Evolutionary conservation across 768 basidiomycete species (phyloP).

Genomic region (Trametes cubensis): DNA sequence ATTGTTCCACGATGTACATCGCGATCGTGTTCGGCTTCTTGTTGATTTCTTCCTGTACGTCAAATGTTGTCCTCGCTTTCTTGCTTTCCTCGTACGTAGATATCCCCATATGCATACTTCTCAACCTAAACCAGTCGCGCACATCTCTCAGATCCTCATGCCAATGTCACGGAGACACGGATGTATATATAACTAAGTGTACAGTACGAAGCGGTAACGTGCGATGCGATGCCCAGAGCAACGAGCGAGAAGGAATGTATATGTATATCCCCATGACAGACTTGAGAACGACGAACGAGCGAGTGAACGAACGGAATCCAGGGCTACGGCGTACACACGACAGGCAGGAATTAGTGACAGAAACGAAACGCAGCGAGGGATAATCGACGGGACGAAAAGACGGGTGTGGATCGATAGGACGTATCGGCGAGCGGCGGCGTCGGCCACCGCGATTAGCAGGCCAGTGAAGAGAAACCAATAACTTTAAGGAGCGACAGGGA

Average conservation of each 20-base stretch:
- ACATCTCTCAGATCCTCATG: not conserved
- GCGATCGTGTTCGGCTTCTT: too few relatives aligned
- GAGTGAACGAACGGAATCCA: slow-evolving; percentile 16
- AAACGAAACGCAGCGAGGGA: not conserved
- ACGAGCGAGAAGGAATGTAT: slow-evolving; percentile 13
- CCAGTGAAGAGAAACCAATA: slow-evolving; percentile 10
- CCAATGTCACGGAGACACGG: not conserved
- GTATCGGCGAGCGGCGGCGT: not conserved
- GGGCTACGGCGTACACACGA: slow-evolving; percentile 13
- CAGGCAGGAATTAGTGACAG: not conserved
- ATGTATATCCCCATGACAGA: slow-evolving; percentile 15
- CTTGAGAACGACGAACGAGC: not conserved
- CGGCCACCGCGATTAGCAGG: slow-evolving; percentile 7
- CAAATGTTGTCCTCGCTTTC: too few relatives aligned
- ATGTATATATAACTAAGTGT: slow-evolving; percentile 24
- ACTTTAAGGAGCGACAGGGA: slow-evolving; percentile 11
- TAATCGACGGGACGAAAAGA: too few relatives aligned
- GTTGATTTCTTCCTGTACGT: too few relatives aligned
- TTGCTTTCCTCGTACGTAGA: too few relatives aligned
- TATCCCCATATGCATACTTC: too few relatives aligned
- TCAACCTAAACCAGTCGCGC: not conserved
- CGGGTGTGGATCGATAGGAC: too few relatives aligned
- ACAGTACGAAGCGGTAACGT: slow-evolving; percentile 22
- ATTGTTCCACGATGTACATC: too few relatives aligned
- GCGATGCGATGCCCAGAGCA: slow-evolving; percentile 25